Percentiles rank a stretch among this genome's conserved stretches.
Conservation (phyloP, 2,329 filamentous ascomycete genomes). For the Nemania sp. region DNA sequence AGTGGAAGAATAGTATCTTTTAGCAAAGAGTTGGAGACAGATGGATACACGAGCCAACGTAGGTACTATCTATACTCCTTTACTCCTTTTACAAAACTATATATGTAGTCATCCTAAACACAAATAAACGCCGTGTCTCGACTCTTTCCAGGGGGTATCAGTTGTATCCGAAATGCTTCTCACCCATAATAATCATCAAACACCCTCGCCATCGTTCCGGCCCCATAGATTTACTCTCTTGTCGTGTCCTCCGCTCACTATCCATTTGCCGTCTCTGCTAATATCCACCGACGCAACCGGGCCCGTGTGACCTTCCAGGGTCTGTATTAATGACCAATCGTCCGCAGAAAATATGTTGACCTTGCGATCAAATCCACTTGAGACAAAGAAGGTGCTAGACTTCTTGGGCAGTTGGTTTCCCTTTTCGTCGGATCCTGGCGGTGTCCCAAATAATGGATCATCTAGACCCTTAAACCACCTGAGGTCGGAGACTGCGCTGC, state of each 20-base stretch:
- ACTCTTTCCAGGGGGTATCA: slow-evolving; percentile 45
- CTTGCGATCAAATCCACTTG: slow-evolving; percentile 91
- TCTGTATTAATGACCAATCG: slow-evolving; percentile 92
- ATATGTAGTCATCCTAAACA: not conserved
- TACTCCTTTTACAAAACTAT: not conserved
- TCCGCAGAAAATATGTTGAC: slow-evolving; percentile 97
- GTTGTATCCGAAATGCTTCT: slow-evolving; percentile 28
- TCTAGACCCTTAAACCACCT: slow-evolving; percentile 93
- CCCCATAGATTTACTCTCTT: slow-evolving; percentile 97
- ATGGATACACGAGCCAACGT: not conserved
- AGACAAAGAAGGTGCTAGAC: slow-evolving; percentile 91
- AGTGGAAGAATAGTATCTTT: not conserved
- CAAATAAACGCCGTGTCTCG: not conserved
- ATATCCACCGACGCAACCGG: slow-evolving; percentile 93
- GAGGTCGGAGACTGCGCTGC: slow-evolving; percentile 90
- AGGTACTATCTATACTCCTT: not conserved
- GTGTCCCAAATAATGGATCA: slow-evolving; percentile 72
- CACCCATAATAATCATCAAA: slow-evolving; percentile 51
- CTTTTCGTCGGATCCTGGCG: slow-evolving; percentile 72
- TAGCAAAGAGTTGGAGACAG: not conserved
- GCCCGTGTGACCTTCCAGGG: slow-evolving; percentile 88
- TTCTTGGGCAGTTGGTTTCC: slow-evolving; percentile 81
- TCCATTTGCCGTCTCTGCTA: slow-evolving; percentile 87
- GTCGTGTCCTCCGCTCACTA: slow-evolving; percentile 94
- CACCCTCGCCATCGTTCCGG: slow-evolving; percentile 76